phyloP scores from a whole-genome alignment of 2,329 filamentous ascomycete species.

The Cladosporium cucumerinum region DNA sequence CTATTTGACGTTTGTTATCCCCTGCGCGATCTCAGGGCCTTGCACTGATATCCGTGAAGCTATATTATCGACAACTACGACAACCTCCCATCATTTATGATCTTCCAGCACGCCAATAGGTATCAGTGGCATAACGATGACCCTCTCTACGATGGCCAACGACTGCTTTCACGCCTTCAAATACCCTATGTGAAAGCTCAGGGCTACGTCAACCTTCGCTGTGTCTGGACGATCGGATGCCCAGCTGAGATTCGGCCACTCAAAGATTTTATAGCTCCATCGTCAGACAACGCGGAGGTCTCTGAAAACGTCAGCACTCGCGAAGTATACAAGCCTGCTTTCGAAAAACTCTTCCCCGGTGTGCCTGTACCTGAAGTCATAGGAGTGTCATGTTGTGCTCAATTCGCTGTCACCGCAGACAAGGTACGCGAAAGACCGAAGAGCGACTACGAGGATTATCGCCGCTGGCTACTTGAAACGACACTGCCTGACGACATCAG shows the following conservation, averaged over 20 bases:
- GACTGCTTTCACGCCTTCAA: slow-evolving; percentile 49
- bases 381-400: slow-evolving; percentile 53
- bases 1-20: slow-evolving; percentile 43
- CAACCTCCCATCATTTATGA: slow-evolving; percentile 50
- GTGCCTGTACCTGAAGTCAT: slow-evolving; percentile 42
- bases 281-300: slow-evolving; percentile 26
- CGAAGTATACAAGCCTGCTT: slow-evolving; percentile 48
- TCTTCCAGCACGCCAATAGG: slow-evolving; percentile 59
- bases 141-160: slow-evolving; percentile 47
- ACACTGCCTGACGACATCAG: slow-evolving; percentile 47
- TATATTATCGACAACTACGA: slow-evolving; percentile 57
- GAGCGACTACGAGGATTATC: slow-evolving; percentile 48
- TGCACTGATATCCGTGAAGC: slow-evolving; percentile 22
- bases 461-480: slow-evolving; percentile 50
- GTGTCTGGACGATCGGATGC: slow-evolving; percentile 52
- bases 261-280: slow-evolving; percentile 30
- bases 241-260: slow-evolving; percentile 50
- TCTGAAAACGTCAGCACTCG: slow-evolving; percentile 44
- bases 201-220: slow-evolving; percentile 55
- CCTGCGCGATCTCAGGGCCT: neutral
- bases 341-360: slow-evolving; percentile 48
- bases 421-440: slow-evolving; percentile 46
- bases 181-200: slow-evolving; percentile 47
- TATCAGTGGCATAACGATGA: slow-evolving; percentile 57
- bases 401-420: slow-evolving; percentile 51